Percentiles rank a stretch among this genome's conserved stretches.
Conservation (phyloP, 805 yeast genomes). For the Saccharomycopsis malanga region DNA sequence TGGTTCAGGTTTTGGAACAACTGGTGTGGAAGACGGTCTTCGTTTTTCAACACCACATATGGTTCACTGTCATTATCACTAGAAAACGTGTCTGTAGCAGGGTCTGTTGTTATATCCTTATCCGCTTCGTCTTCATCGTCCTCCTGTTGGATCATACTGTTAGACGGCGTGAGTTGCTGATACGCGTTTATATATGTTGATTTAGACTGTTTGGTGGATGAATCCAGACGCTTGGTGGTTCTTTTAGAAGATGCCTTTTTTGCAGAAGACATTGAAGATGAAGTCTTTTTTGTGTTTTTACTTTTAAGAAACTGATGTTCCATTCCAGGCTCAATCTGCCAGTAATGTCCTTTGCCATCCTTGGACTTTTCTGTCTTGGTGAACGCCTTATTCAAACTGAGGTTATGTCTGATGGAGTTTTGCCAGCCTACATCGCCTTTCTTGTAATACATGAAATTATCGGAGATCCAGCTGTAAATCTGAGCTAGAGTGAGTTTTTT, state of each 20-base stretch:
- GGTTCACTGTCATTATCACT: slow-evolving; percentile 22
- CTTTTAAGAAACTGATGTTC: slow-evolving; percentile 74
- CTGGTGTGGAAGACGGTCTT: not conserved
- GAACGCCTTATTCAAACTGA: slow-evolving; percentile 89
- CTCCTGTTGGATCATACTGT: slow-evolving; percentile 20
- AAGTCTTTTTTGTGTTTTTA: slow-evolving; percentile 30
- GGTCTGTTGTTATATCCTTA: slow-evolving; percentile 5
- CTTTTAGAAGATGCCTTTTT: slow-evolving; percentile 8
- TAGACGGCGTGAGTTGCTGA: slow-evolving; percentile 20
- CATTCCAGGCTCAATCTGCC: slow-evolving; percentile 82
- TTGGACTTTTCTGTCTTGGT: slow-evolving; percentile 84
- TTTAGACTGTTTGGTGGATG: not conserved
- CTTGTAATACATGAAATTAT: slow-evolving; percentile 75
- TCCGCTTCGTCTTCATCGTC: slow-evolving; percentile 8
- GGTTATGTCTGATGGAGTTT: slow-evolving; percentile 90
- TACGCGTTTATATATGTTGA: not conserved
- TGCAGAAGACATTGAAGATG: slow-evolving; percentile 1
- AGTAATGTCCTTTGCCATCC: slow-evolving; percentile 81
- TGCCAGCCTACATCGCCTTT: slow-evolving; percentile 94
- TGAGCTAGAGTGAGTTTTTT: slow-evolving; percentile 72
- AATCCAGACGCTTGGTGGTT: slow-evolving; percentile 9
- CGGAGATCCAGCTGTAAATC: slow-evolving; percentile 87
- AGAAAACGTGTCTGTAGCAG: slow-evolving; percentile 14
- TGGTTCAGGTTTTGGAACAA: not conserved
- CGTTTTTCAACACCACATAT: no score